phyloP scores from a whole-genome alignment of 768 basidiomycete species.

The Trametes meyenii region DNA sequence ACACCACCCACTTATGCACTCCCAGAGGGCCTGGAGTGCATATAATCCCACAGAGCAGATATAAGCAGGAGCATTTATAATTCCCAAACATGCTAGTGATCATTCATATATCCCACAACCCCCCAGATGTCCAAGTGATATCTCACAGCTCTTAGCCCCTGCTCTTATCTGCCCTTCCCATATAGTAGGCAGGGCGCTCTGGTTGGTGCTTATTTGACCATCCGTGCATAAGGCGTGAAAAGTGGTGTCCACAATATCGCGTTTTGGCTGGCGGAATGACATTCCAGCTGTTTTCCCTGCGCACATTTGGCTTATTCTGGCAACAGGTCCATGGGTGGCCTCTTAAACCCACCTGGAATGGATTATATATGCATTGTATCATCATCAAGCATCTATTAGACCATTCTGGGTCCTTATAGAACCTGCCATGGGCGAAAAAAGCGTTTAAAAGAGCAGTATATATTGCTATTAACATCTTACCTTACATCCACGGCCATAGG shows the following conservation, averaged over 20 bases:
- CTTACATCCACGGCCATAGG: constrained; percentile 33
- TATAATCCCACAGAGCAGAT: neutral
- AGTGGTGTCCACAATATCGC: constrained; percentile 34
- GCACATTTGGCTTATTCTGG: neutral
- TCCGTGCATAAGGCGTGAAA: constrained; percentile 28
- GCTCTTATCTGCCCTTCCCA: constrained; percentile 27
- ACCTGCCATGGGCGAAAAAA: neutral
- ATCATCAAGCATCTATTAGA: too few relatives aligned
- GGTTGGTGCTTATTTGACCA: constrained; percentile 30
- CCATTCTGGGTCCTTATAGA: neutral
- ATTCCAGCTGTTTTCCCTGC: neutral
- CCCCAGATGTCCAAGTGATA: neutral
- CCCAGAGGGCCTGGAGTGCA: neutral
- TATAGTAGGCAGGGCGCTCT: constrained; percentile 31
- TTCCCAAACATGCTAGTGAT: constrained; percentile 2
- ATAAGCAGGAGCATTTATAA: neutral
- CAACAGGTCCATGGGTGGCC: neutral
- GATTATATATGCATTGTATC: neutral
- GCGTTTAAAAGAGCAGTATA: neutral
- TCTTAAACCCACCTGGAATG: neutral
- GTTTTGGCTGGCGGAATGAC: constrained; percentile 6
- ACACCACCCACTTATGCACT: neutral
- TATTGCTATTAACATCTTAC: constrained; percentile 7
- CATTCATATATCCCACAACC: constrained; percentile 11
- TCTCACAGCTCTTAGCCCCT: constrained; percentile 4